Evolutionary conservation across 176 grass and related monocot genomes (phyloP).

Genomic region (Cenchrus purpureus): DNA sequence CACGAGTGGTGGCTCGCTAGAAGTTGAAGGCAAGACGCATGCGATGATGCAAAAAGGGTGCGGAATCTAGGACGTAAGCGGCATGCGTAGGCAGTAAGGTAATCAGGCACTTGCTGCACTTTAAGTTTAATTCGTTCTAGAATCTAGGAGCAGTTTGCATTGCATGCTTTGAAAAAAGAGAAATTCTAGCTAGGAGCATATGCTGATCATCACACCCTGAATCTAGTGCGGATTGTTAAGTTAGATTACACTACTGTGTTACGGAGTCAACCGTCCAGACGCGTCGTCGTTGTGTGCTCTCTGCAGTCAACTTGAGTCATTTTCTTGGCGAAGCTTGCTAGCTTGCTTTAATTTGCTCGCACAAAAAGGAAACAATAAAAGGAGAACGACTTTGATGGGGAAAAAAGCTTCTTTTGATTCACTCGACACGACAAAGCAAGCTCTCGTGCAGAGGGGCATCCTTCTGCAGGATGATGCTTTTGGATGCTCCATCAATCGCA

Average conservation of each 20-base stretch:
- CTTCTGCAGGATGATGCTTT: background rate
- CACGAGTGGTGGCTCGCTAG: background rate
- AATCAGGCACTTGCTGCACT: background rate
- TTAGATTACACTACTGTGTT: background rate
- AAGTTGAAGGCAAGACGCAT: background rate
- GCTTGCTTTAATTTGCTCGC: background rate
- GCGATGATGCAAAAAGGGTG: background rate
- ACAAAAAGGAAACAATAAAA: background rate
- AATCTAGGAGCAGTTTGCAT: background rate
- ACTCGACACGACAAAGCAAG: background rate
- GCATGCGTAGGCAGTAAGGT: background rate
- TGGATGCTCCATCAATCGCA: background rate
- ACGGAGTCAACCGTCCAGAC: background rate
- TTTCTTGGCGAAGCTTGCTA: background rate
- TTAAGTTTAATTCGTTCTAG: background rate
- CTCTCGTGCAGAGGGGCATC: background rate
- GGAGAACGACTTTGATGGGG: background rate
- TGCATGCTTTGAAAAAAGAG: no score
- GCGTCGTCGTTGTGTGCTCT: background rate
- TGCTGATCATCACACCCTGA: background rate
- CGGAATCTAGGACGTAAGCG: background rate
- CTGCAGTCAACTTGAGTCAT: constrained; percentile 19
- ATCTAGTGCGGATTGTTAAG: background rate
- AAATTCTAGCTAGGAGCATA: no score
- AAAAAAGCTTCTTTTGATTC: background rate